phyloP scores from a whole-genome alignment of 176 grass and related monocot species.

The Oryza meyeriana region DNA sequence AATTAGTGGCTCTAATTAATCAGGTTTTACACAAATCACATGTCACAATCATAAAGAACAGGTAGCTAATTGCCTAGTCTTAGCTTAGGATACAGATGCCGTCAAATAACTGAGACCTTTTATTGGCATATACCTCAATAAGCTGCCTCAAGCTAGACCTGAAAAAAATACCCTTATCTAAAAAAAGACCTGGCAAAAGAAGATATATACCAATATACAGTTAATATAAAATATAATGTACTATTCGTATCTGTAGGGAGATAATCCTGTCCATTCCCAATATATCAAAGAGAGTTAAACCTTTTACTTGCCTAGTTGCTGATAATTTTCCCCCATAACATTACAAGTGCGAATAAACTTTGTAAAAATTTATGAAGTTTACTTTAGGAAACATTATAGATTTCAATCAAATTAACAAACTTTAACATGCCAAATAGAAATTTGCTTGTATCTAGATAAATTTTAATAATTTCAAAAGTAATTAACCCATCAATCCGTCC shows the following conservation, averaged over 20 bases:
- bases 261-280: neutral
- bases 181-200: neutral
- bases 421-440: neutral
- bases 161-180: no score
- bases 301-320: neutral
- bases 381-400: no score
- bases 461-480: neutral
- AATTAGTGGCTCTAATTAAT: neutral
- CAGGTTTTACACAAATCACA: neutral
- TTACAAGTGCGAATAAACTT: no score
- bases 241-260: neutral
- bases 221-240: neutral
- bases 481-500: neutral
- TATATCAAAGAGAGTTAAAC: neutral
- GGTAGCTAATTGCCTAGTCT: neutral
- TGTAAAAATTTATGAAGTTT: no score
- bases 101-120: neutral
- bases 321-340: neutral
- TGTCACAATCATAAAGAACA: slow-evolving; percentile 20
- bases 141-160: neutral
- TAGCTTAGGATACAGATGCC: neutral
- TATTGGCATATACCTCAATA: neutral
- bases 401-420: no score
- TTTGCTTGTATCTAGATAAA: neutral
- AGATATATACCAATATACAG: neutral